Evolutionary conservation across 164 flowering plant species (phyloP).

Genomic region (Nymphaea colorata): DNA sequence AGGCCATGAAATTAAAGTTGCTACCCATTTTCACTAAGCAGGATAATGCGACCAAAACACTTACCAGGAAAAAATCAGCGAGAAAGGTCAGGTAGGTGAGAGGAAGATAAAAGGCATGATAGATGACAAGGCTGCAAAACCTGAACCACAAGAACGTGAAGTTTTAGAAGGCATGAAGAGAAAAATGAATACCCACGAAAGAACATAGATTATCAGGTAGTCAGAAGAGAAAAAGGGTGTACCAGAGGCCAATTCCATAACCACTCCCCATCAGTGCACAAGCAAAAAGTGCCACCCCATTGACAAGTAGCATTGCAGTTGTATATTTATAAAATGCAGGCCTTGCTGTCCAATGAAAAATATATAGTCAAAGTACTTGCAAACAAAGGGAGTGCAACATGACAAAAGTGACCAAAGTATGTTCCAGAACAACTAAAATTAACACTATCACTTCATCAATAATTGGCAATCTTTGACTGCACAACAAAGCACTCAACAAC

Average conservation of each 20-base stretch:
- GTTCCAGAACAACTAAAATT: too few relatives aligned
- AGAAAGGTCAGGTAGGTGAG: constrained; percentile 63
- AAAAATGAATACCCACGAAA: not conserved
- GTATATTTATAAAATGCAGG: constrained; percentile 77
- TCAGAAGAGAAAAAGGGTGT: constrained; percentile 2
- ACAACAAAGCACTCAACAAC: too few relatives aligned
- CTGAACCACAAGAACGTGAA: constrained; percentile 23
- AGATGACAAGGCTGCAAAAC: constrained; percentile 57
- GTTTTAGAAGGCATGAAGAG: not conserved
- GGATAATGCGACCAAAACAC: not conserved
- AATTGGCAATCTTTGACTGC: too few relatives aligned
- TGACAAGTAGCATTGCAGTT: constrained; percentile 41
- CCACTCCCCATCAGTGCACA: constrained; percentile 43
- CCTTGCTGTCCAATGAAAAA: constrained; percentile 38
- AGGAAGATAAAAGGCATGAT: constrained; percentile 79
- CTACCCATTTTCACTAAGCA: not conserved
- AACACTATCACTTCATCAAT: too few relatives aligned
- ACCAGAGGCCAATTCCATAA: constrained; percentile 61
- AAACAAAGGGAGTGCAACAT: too few relatives aligned
- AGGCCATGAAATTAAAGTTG: too few relatives aligned
- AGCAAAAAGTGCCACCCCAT: constrained; percentile 39
- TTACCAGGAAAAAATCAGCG: constrained; percentile 91
- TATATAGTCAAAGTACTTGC: not conserved
- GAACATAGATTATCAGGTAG: not conserved
- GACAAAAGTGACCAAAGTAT: too few relatives aligned